Evolutionary conservation across 352 stramenopile species (phyloP), one percentile per base, ranked within the genome.

Genomic region (Blastocystis sp.): DNA sequence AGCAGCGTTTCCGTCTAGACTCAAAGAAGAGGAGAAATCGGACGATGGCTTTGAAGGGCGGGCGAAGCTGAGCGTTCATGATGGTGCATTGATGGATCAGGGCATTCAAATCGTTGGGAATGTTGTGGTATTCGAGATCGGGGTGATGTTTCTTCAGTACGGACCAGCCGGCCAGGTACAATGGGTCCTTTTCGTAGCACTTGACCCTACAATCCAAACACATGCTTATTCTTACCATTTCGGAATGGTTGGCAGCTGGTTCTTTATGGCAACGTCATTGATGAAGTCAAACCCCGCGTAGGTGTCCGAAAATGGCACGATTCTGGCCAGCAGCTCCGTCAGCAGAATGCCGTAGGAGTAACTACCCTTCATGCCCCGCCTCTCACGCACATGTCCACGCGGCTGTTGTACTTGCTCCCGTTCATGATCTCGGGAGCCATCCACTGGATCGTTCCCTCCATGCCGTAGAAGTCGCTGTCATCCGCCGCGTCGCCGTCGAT

Each of bases 381-480:
- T 0, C 48, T 1, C 48, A 57, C 48, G 14, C 48, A 57, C 70
- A 90, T 82, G 65, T 91, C 89, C 14, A 91, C 89, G 48, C 89
- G 80, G 52, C 76, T 45, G 61, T 69, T 76, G 87, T 89, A 89
- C 14, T 61, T 40, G 43, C 89, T 57, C 28, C 89, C 90, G 28
- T 88, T 74, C 60, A 90, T 66, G 21, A 95, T 92, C 88, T 95
- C 93, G 4, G 93, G 93, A 54, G 93, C 93, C 91, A 94, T 95
- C 92, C 92, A 95, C 76, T 96, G 92, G 40, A 88, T 76, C 28
- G 89, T 91, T 17, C 89, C 89, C 59, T 89, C 69, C 66, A 24
- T 61, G 40, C 54, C n/a, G 40, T 34, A 38, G 21, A 78, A 57
- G 43, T 68, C 43, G 54, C 62, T 24, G 19, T 69, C 42, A 38